Conservation (phyloP, 2,329 filamentous ascomycete species). For the Harringtonia lauricola region DNA sequence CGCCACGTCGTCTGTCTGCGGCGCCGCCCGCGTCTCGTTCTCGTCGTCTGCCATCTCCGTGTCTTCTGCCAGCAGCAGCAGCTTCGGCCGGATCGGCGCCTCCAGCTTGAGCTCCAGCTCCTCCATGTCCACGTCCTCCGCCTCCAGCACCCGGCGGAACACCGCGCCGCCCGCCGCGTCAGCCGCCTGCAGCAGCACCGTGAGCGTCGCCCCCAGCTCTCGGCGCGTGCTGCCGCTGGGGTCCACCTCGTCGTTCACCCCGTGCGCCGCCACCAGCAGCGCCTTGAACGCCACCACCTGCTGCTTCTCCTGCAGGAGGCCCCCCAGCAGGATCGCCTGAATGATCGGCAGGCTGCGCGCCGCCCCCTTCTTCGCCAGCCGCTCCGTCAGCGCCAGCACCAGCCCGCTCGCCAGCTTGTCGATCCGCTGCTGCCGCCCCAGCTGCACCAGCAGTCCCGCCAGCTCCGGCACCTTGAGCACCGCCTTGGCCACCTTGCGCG, state of each 20-base stretch:
- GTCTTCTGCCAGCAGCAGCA: slow-evolving; percentile 25
- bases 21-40: not conserved
- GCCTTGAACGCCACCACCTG: slow-evolving; percentile 54
- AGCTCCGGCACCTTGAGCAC: slow-evolving; percentile 54
- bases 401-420: slow-evolving; percentile 63
- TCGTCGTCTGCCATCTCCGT: slow-evolving; percentile 26
- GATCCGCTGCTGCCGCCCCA: slow-evolving; percentile 54
- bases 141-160: slow-evolving; percentile 56
- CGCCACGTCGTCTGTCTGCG: not conserved
- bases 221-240: slow-evolving; percentile 45
- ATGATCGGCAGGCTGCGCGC: slow-evolving; percentile 45
- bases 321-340: slow-evolving; percentile 47
- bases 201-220: slow-evolving; percentile 55
- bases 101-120: slow-evolving; percentile 66
- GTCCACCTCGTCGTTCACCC: slow-evolving; percentile 43
- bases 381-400: slow-evolving; percentile 53
- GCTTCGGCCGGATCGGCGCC: slow-evolving; percentile 50
- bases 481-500: slow-evolving; percentile 57
- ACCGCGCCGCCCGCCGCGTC: slow-evolving; percentile 49
- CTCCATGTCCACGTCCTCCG: slow-evolving; percentile 61
- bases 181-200: slow-evolving; percentile 49
- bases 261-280: slow-evolving; percentile 48
- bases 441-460: slow-evolving; percentile 44
- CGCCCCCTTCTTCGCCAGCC: slow-evolving; percentile 49
- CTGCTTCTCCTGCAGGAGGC: slow-evolving; percentile 52